These are phyloP conservation scores for Dactylella cylindrospora DNA, from an alignment of 2,329 filamentous ascomycete species.

Conservation along the genomic window DNA sequence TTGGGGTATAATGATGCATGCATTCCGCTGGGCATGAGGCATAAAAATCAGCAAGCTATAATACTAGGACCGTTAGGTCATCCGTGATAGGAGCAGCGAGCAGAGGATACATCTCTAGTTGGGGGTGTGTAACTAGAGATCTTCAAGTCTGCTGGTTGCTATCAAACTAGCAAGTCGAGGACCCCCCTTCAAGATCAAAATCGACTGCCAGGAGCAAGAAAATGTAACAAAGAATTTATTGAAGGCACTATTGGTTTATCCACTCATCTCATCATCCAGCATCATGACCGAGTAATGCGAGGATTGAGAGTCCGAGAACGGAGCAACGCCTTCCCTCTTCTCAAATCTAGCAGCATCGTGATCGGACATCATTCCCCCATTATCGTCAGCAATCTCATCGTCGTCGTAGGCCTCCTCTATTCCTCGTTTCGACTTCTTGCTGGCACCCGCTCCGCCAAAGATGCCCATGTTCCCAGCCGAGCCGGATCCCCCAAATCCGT, in stretches of 20 bases:
- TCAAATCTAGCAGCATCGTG: slow-evolving; percentile 41
- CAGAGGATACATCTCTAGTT: no score
- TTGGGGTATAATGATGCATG: no score
- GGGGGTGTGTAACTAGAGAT: no score
- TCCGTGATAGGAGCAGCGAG: no score
- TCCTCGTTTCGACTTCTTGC: slow-evolving; percentile 38
- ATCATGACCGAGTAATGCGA: slow-evolving; percentile 19
- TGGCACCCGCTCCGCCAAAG: neutral
- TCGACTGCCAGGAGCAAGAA: neutral
- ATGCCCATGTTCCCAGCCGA: neutral
- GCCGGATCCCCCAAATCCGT: slow-evolving; percentile 3
- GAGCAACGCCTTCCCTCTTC: slow-evolving; percentile 39
- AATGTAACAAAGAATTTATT: neutral
- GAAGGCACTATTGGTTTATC: neutral
- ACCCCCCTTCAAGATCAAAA: neutral
- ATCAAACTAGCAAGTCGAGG: neutral
- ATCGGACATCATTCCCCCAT: slow-evolving; percentile 10
- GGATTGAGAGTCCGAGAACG: slow-evolving; percentile 33
- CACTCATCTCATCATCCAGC: slow-evolving; percentile 31
- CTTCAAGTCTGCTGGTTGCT: no score
- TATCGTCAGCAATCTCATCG: slow-evolving; percentile 21
- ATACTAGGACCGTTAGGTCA: no score
- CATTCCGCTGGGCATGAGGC: no score
- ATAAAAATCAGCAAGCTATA: no score
- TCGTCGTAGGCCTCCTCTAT: slow-evolving; percentile 45